Evolutionary conservation across 257 asterid species (phyloP).

Genomic region (Agastache rugosa): DNA sequence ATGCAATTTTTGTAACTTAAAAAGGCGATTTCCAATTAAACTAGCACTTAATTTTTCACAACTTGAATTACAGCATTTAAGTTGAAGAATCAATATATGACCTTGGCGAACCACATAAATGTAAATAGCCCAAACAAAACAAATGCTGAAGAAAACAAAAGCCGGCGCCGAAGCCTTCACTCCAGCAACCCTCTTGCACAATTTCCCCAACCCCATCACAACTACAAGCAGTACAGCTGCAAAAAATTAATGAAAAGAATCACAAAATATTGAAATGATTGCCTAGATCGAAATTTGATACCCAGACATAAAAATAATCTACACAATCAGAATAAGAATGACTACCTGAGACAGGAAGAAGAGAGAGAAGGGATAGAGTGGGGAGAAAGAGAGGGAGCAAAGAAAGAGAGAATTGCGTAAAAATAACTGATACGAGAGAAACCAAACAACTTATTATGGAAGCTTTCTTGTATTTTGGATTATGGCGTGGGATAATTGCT

Average conservation of each 20-base stretch:
- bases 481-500: conserved; percentile 16
- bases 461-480: conserved; percentile 36
- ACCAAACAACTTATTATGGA: conserved; percentile 40
- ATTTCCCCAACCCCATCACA: conserved; percentile 52
- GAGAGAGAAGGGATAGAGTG: conserved; percentile 39
- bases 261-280: neutral
- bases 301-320: neutral
- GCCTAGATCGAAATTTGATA: neutral
- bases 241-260: conserved; percentile 13
- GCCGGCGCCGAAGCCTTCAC: conserved; percentile 64
- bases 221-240: conserved; percentile 48
- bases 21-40: neutral
- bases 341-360: conserved; percentile 58
- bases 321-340: neutral
- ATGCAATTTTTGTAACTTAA: neutral
- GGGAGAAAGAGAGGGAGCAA: conserved; percentile 49
- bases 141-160: conserved; percentile 53
- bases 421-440: conserved; percentile 45
- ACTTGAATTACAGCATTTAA: conserved; percentile 17
- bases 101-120: conserved; percentile 51
- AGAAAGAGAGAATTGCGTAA: conserved; percentile 49
- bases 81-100: conserved; percentile 21
- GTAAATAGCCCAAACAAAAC: conserved; percentile 53
- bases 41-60: neutral
- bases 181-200: conserved; percentile 54